Percentiles rank a stretch among this genome's conserved stretches.
These are phyloP conservation scores for Dillenia suffruticosa DNA, from an alignment of 164 flowering plant genomes.

Conservation along the genomic window DNA sequence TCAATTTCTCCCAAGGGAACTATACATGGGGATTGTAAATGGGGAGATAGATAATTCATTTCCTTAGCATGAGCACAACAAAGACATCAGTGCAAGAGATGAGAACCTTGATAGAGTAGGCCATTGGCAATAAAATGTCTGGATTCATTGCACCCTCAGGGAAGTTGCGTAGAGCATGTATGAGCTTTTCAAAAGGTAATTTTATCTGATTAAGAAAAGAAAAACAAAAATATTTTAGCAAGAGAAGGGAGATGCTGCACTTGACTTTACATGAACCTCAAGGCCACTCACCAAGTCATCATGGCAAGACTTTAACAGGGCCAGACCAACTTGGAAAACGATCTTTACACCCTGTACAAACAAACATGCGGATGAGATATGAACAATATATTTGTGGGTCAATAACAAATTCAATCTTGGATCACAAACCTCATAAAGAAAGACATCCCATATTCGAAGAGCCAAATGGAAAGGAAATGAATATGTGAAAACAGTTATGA, in stretches of 20 bases:
- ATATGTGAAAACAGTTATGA: conserved; percentile 98
- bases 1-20: neutral
- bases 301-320: conserved; percentile 79
- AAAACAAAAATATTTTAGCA: neutral
- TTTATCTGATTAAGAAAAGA: conserved; percentile 45
- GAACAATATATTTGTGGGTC: neutral
- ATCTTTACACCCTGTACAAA: conserved; percentile 76
- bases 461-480: conserved; percentile 97
- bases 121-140: conserved; percentile 84
- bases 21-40: neutral
- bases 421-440: conserved; percentile 77
- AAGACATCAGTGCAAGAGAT: conserved; percentile 8
- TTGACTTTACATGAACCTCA: too few relatives aligned
- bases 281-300: conserved; percentile 74
- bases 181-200: conserved; percentile 90
- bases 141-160: conserved; percentile 98
- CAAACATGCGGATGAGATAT: neutral
- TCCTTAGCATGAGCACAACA: neutral
- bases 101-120: conserved; percentile 79
- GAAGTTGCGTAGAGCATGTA: conserved; percentile 82
- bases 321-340: conserved; percentile 94
- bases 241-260: neutral
- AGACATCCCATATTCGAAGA: conserved; percentile 98
- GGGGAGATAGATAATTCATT: neutral
- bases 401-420: neutral